Evolutionary conservation across 1,139 yeast species (phyloP).

Genomic region (Arxiozyma telluris): DNA sequence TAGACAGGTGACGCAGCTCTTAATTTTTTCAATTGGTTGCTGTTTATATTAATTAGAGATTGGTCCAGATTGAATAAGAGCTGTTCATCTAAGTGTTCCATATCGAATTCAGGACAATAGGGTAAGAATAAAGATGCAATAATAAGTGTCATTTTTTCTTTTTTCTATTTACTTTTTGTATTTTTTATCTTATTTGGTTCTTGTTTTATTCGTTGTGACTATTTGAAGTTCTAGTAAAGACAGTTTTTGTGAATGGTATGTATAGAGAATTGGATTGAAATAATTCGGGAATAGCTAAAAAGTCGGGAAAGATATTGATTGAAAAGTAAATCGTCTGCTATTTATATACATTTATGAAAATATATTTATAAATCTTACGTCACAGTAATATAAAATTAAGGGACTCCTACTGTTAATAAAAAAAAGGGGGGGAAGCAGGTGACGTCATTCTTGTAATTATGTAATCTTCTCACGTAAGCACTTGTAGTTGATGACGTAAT

Average conservation of each 20-base stretch:
- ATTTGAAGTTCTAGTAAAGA: too few relatives aligned
- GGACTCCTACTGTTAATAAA: too few relatives aligned
- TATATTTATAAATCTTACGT: too few relatives aligned
- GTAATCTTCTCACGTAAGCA: neutral
- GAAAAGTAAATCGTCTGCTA: too few relatives aligned
- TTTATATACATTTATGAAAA: too few relatives aligned
- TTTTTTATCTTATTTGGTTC: neutral
- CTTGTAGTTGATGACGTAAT: neutral
- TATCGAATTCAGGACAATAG: slow-evolving; percentile 30
- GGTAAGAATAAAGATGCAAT: slow-evolving; percentile 30
- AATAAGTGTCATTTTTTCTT: slow-evolving; percentile 25
- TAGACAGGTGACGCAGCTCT: slow-evolving; percentile 14
- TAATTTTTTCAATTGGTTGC: slow-evolving; percentile 6
- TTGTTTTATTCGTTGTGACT: too few relatives aligned
- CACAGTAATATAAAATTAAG: too few relatives aligned
- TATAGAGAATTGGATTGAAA: neutral
- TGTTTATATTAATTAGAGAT: slow-evolving; percentile 3
- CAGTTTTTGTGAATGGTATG: neutral
- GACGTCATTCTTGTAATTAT: too few relatives aligned
- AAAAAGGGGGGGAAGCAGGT: too few relatives aligned
- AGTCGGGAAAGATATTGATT: too few relatives aligned
- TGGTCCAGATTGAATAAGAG: slow-evolving; percentile 1
- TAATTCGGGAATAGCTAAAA: neutral
- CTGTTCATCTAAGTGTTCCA: slow-evolving; percentile 19
- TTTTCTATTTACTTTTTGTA: slow-evolving; percentile 3